Conservation (phyloP, 345 rosid genomes). For the Linum tenue region DNA sequence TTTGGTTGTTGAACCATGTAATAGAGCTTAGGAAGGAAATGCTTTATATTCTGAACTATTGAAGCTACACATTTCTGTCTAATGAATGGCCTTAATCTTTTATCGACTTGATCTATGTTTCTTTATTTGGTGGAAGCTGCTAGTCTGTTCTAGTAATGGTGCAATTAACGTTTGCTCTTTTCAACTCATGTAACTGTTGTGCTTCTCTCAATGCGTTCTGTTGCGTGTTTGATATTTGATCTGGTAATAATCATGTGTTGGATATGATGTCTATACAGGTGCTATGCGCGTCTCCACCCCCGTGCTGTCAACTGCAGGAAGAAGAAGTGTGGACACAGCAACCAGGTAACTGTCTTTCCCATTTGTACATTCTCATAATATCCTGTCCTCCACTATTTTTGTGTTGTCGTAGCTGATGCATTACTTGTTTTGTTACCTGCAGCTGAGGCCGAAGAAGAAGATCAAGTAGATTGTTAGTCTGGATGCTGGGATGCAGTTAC, state of each 20-base stretch:
- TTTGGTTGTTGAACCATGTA: no score
- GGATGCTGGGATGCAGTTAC: background rate
- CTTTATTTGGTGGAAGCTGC: no score
- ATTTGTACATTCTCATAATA: background rate
- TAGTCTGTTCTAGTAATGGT: no score
- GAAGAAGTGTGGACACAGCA: constrained; percentile 98
- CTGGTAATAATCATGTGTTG: background rate
- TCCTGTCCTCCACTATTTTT: background rate
- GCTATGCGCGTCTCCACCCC: constrained; percentile 92
- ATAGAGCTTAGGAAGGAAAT: no score
- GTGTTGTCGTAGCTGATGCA: background rate
- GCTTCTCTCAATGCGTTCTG: no score
- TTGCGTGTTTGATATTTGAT: background rate
- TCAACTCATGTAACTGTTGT: no score
- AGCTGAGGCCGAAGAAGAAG: constrained; percentile 64
- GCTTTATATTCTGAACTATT: no score
- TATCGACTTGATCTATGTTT: no score
- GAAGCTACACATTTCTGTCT: no score
- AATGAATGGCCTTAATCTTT: no score
- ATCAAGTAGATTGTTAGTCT: constrained; percentile 15
- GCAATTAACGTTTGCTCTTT: no score
- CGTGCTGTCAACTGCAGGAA: constrained; percentile 98
- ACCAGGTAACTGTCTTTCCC: constrained; percentile 46
- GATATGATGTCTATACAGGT: constrained; percentile 26
- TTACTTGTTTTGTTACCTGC: constrained; percentile 14